Conservation (phyloP, 2,329 filamentous ascomycete species). For the Neonectria hederae region DNA sequence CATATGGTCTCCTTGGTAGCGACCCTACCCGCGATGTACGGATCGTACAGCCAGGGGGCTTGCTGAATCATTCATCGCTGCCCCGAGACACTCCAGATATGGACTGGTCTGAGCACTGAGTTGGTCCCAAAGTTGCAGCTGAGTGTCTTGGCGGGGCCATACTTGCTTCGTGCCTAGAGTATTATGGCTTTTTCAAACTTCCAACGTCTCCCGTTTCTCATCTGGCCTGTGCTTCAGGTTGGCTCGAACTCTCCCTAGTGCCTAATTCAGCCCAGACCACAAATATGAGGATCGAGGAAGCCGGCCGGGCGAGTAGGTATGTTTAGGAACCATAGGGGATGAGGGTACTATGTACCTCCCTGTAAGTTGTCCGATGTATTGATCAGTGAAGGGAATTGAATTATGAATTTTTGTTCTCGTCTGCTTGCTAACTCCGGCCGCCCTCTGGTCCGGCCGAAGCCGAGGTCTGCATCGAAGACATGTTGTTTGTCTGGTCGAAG, state of each 20-base stretch:
- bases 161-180: slow-evolving; percentile 17
- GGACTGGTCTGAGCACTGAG: slow-evolving; percentile 25
- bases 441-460: slow-evolving; percentile 25
- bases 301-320: slow-evolving; percentile 1
- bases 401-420: slow-evolving; percentile 7
- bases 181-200: slow-evolving; percentile 19
- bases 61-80: slow-evolving; percentile 8
- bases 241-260: slow-evolving; percentile 24
- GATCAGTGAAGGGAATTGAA: not conserved
- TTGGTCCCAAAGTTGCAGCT: slow-evolving; percentile 22
- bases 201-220: slow-evolving; percentile 26
- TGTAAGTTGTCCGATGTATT: not conserved
- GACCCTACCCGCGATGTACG: slow-evolving; percentile 24
- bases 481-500: slow-evolving; percentile 30
- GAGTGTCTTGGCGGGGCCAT: slow-evolving; percentile 22
- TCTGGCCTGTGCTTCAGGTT: slow-evolving; percentile 33
- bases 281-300: slow-evolving; percentile 12
- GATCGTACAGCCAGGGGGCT: slow-evolving; percentile 20
- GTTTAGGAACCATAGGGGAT: not conserved
- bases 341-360: not conserved
- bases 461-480: slow-evolving; percentile 15
- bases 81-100: slow-evolving; percentile 10
- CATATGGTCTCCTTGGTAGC: slow-evolving; percentile 5
- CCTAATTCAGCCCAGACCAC: slow-evolving; percentile 22
- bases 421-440: slow-evolving; percentile 5